phyloP scores from a whole-genome alignment of 169 alveolate genomes.

The Eimeria maxima region DNA sequence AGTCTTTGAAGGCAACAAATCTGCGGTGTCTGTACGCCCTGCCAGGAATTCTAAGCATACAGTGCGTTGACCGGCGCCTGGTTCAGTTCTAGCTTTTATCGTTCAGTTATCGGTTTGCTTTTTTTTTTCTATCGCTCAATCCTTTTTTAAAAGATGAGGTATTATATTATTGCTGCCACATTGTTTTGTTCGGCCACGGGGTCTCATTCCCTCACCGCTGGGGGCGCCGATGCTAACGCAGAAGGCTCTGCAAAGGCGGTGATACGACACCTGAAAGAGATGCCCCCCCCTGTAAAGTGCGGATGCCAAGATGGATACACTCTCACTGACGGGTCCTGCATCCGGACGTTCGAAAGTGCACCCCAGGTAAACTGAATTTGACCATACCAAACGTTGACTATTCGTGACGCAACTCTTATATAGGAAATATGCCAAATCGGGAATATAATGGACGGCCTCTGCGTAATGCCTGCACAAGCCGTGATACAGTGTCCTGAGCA shows the following conservation, averaged over 20 bases:
- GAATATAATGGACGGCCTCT: constrained; percentile 67
- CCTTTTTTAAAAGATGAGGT: constrained; percentile 37
- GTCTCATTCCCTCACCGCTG: constrained; percentile 64
- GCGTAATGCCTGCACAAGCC: constrained; percentile 27
- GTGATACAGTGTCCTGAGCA: constrained; percentile 48
- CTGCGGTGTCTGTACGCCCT: constrained; percentile 64
- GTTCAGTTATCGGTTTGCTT: constrained; percentile 13
- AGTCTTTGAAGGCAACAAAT: not conserved
- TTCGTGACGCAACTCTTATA: not conserved
- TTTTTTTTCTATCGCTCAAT: constrained; percentile 58
- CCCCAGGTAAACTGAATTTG: constrained; percentile 24
- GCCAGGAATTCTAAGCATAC: constrained; percentile 27
- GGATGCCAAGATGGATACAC: constrained; percentile 53
- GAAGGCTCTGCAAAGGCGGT: constrained; percentile 9
- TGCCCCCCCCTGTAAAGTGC: constrained; percentile 72
- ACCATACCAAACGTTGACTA: not conserved
- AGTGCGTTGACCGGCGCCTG: not conserved
- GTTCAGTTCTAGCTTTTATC: constrained; percentile 30
- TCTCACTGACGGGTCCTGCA: constrained; percentile 50
- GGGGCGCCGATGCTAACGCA: constrained; percentile 36
- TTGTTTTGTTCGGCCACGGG: constrained; percentile 74
- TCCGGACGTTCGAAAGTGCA: not conserved
- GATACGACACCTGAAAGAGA: constrained; percentile 46
- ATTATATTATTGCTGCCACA: constrained; percentile 36
- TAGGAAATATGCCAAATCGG: constrained; percentile 57